Conservation (phyloP, 1,284 basidiomycete genomes). For the Irpex sp. region DNA sequence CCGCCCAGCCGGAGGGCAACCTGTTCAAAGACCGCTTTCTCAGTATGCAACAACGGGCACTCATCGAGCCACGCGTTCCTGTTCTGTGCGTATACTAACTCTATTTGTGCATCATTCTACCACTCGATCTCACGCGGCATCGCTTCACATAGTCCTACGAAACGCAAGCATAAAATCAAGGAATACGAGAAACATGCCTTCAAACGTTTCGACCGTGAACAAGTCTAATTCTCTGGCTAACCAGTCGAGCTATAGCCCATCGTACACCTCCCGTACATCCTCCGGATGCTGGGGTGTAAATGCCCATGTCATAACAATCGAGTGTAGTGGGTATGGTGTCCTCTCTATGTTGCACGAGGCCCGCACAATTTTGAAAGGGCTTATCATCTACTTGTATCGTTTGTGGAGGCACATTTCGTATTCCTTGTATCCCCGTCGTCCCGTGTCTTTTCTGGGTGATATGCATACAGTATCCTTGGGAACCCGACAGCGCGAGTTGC, state of each 20-base stretch:
- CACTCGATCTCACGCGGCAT: conserved; percentile 3
- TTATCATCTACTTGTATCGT: not conserved
- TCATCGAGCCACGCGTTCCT: conserved; percentile 72
- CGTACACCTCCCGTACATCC: too few species aligned
- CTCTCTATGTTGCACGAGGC: too few species aligned
- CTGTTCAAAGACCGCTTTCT: conserved; percentile 88
- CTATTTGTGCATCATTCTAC: not conserved
- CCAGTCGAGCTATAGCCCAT: not conserved
- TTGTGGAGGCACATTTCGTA: too few species aligned
- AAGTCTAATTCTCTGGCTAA: not conserved
- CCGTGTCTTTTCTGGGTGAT: not conserved
- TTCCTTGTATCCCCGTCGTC: not conserved
- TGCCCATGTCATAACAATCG: too few species aligned
- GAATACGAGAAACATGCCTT: conserved; percentile 90
- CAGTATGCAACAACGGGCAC: conserved; percentile 74
- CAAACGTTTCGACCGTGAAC: conserved; percentile 66
- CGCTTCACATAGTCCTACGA: conserved; percentile 46
- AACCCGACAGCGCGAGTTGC: not conserved
- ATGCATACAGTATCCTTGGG: not conserved
- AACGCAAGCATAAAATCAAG: conserved; percentile 53
- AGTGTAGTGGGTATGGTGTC: too few species aligned
- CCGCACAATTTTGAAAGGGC: too few species aligned
- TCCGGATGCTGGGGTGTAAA: too few species aligned
- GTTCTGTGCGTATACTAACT: conserved; percentile 55
- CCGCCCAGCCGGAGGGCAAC: conserved; percentile 82